Base-by-base conservation (phyloP, 495 filamentous ascomycete genomes). In the Rostrohypoxylon terebratum region DNA sequence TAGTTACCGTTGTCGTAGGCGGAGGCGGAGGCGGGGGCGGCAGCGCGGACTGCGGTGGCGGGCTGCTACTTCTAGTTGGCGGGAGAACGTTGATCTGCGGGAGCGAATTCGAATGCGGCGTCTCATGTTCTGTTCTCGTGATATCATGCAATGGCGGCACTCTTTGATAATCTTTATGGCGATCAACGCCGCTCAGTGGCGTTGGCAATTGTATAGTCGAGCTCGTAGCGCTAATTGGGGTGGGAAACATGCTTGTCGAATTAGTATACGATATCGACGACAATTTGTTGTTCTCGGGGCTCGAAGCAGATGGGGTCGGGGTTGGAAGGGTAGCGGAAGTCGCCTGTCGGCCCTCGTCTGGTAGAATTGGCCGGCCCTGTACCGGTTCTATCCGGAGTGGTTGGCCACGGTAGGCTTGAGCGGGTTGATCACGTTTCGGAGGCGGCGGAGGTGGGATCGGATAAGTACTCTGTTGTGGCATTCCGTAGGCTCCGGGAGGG, bases 401-500 rank as follows among this genome's bases (percentile, higher is more conserved):
- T 68, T 86, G 86, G 33, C 84, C 85, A 45, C 86, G 86, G 73
- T 87, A 87, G 57, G 83, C 81, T 48, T 82, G 80, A 9, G 84
- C 50, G 14, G 83, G 79, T 8, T 62, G 70, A 74, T 87, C 85
- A 23, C 86, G 82, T 75, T 85, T 83, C 16, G 79, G 74, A 65
- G 68, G 77, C 62, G 63, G 78, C 44, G 72, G 73, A 33, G 75
- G 73, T 38, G 54, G 77, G 66, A 73, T 82, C 74, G 63, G 78
- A 70, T 69, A 83, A 71, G 57, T 80, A 60, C 31, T 80, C 66
- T 83, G 80, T 74, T 84, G 81, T 81, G 79, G 80, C 88, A 85
- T 83, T 81, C 86, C 81, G 83, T 78, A 90, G 66, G 75, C 89
- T 78, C 72, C 88, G 63, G 81, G 91, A 88, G 73, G 90, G 83